Evolutionary conservation across 306 rosid genomes (phyloP).

Genomic region (Abrus precatorius): DNA sequence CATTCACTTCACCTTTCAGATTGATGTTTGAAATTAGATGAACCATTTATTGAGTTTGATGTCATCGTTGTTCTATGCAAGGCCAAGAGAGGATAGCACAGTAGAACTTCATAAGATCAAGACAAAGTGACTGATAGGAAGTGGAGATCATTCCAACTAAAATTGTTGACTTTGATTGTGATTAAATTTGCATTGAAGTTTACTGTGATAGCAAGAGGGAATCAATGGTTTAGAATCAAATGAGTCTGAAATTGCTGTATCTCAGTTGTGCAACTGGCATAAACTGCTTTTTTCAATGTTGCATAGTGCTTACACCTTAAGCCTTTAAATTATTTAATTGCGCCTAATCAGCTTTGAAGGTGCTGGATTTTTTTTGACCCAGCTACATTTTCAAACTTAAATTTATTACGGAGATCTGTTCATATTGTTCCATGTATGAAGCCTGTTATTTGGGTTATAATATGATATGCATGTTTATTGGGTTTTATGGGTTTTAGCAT

Average conservation of each 20-base stretch:
- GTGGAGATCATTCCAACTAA: neutral
- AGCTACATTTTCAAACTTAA: neutral
- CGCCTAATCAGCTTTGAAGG: neutral
- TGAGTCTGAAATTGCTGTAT: neutral
- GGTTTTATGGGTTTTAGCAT: neutral
- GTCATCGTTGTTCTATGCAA: slow-evolving; percentile 45
- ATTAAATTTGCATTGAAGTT: neutral
- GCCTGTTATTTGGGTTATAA: neutral
- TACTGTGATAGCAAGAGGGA: neutral
- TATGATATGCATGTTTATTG: neutral
- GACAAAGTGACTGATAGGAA: slow-evolving; percentile 49
- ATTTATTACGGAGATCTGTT: neutral
- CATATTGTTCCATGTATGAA: neutral
- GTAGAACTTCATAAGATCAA: slow-evolving; percentile 65
- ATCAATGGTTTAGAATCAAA: neutral
- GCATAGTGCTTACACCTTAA: neutral
- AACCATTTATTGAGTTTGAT: slow-evolving; percentile 59
- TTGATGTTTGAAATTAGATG: slow-evolving; percentile 58
- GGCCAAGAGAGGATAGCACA: slow-evolving; percentile 68
- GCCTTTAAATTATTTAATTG: neutral
- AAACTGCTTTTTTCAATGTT: neutral
- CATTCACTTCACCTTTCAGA: slow-evolving; percentile 57
- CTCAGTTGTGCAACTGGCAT: neutral
- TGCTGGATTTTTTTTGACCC: neutral
- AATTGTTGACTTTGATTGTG: neutral